Conservation (phyloP, 1,284 basidiomycete species). For the Clitocybe nebularis region DNA sequence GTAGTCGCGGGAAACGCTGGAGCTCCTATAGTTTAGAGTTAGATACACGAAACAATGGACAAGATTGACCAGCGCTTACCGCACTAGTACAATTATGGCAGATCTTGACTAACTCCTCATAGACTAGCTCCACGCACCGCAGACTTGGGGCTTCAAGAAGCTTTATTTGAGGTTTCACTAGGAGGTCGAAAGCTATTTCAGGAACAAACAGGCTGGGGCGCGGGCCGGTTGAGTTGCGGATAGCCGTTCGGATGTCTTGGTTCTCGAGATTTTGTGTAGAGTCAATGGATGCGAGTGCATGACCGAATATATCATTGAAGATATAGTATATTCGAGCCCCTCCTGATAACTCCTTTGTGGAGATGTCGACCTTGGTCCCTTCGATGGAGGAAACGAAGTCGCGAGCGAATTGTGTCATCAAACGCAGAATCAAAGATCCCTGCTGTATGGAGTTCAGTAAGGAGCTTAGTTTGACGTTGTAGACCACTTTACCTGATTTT, state of each 20-base stretch:
- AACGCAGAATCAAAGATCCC: constrained; percentile 85
- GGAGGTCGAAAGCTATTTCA: constrained; percentile 94
- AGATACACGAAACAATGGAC: background rate
- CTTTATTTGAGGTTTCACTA: constrained; percentile 99
- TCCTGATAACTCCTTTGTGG: constrained; percentile 97
- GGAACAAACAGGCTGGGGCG: constrained; percentile 96
- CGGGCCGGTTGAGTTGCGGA: constrained; percentile 97
- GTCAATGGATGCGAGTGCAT: constrained; percentile 88
- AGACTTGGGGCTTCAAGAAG: constrained; percentile 90
- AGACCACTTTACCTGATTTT: constrained; percentile 63
- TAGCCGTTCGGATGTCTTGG: constrained; percentile 96
- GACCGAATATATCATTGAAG: constrained; percentile 98
- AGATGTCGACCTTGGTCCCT: constrained; percentile 95
- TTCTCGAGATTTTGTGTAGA: constrained; percentile 89
- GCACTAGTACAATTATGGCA: constrained; percentile 96
- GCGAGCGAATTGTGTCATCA: constrained; percentile 99
- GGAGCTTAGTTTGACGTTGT: background rate
- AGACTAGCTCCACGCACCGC: constrained; percentile 96
- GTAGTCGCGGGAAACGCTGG: constrained; percentile 93
- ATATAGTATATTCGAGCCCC: constrained; percentile 99
- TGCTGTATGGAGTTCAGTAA: constrained; percentile 39
- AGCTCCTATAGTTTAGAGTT: constrained; percentile 64
- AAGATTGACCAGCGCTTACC: constrained; percentile 41
- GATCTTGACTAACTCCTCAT: constrained; percentile 99
- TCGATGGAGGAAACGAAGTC: constrained; percentile 98